A percentile compares a stretch with the other conserved stretches of the same genome.
phyloP scores from a whole-genome alignment of 345 rosid genomes.

The Chamaenerion angustifolium region DNA sequence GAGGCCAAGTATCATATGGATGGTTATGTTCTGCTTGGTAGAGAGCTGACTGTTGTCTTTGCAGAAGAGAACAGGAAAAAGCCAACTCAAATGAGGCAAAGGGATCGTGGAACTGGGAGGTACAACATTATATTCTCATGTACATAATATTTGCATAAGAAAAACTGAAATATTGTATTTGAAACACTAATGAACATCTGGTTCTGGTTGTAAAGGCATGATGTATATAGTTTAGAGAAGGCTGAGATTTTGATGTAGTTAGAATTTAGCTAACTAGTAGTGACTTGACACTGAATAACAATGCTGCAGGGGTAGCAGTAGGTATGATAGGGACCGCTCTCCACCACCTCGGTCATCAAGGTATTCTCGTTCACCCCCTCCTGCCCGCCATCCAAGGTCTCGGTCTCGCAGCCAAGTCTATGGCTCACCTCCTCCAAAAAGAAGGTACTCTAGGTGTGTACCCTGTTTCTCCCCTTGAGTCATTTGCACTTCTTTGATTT shows the following conservation, averaged over 20 bases:
- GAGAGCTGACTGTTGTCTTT: slow-evolving; percentile 88
- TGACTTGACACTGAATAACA: neutral
- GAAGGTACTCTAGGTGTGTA: slow-evolving; percentile 49
- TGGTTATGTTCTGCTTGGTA: slow-evolving; percentile 80
- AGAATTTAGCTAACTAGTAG: no score
- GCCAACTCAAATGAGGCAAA: slow-evolving; percentile 84
- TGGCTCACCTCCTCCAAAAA: slow-evolving; percentile 45
- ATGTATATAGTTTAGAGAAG: no score
- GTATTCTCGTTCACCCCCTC: slow-evolving; percentile 34
- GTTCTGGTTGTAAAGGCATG: no score
- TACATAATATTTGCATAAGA: no score
- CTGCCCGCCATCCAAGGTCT: slow-evolving; percentile 53
- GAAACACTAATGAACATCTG: no score
- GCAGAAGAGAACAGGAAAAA: slow-evolving; percentile 98
- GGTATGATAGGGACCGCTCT: slow-evolving; percentile 44
- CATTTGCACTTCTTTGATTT: neutral
- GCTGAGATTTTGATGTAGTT: no score
- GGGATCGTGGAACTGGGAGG: slow-evolving; percentile 33
- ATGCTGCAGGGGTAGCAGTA: slow-evolving; percentile 26
- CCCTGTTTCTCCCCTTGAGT: neutral
- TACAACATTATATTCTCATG: no score
- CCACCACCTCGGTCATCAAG: slow-evolving; percentile 50
- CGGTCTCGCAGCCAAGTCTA: slow-evolving; percentile 50
- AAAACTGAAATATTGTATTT: no score
- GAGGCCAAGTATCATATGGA: slow-evolving; percentile 94